Evolutionary conservation across 2,329 filamentous ascomycete species (phyloP), one percentile per base, ranked within the genome.

Genomic region (Pseudocercospora pini-densiflorae): DNA sequence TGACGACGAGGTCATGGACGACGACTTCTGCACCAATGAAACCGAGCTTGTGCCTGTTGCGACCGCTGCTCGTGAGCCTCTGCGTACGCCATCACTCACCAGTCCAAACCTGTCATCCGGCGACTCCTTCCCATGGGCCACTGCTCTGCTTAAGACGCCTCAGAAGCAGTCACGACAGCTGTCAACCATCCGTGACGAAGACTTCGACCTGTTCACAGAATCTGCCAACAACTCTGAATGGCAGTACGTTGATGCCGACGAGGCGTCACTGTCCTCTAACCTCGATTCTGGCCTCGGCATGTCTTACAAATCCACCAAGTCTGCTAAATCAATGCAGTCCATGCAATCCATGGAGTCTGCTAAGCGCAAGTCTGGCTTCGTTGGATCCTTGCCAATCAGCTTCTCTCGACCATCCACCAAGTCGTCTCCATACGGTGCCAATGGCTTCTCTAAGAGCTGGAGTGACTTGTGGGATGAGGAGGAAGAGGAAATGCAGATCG

Each of bases 391-490:
- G 76, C 90, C 92, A 0, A 82, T 85, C 88, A 69, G 76, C 83
- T 74, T 78, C 71, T 73, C 72, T 81, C 85, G 77, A 86, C 87
- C 47, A 83, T 90, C 72, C 84, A 87, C 62, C 68, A 90, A 94
- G 85, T 89, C 92, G 4, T 87, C 66, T 61, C 71, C 73, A 12
- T 76, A 76, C 40, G 68, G 69, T 57, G 65, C 66, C 67, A 73
- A 64, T 62, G 84, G 87, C 57, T 92, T 96, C 57, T 97, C 95
- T 64, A 98, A 98, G 90, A 98, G 95, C 84, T 99, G 95, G 95
- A 97, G 94, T 76, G 95, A 99, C 79, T 89, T 98, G 79, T 97
- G 93, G 90, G 94, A 98, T 66, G 94, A 98, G 79, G 94, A 98
- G 62, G 93, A 95, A 75, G 79, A 92, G 70, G 88, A 90, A 75